Evolutionary conservation across 2,329 filamentous ascomycete genomes (phyloP), one percentile per base, ranked within the genome.

Genomic region (Fusarium sp.): DNA sequence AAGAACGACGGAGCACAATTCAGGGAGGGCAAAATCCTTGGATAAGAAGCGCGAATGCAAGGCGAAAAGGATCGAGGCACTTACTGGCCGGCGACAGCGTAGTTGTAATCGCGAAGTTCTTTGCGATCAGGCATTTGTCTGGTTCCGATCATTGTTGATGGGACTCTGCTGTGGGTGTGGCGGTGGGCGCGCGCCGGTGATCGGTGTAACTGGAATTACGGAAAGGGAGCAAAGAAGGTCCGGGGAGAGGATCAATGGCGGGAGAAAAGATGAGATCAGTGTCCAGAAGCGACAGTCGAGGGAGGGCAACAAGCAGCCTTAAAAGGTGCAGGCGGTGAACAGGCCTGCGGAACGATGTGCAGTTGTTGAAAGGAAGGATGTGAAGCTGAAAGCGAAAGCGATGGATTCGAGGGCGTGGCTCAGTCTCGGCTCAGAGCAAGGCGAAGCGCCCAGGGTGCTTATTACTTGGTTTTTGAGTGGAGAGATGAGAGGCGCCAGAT

Each of bases 71-170:
- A 11, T 40, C 12, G 11, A 40, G 28, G 45, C 36, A 86, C 91
- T 85, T 84, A 94, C 92, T 96, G 93, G 79, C 93, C 93, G 65
- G 93, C 93, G 65, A 94, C 93, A 49, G 91, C 92, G 74, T 93
- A 85, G 72, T 88, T 87, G 79, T 91, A 96, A 53, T 89, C 85
- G 69, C 88, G 83, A 44, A 94, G 83, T 59, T 89, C 87, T 56
- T 86, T 82, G 55, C 83, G 81, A 67, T 86, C 85, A 52, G 89
- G 86, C 39, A 89, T 78, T 66, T 72, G 69, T 61, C 69, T 78
- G 78, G 56, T 56, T 46, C 67, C 70, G 59, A 74, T 74, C 60
- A 65, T 73, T 73, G 49, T 52, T 67, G 48, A 61, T 58, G 53
- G 67, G 49, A 50, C 40, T 38, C 23, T 26, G 40, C 42, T 58